A percentile compares a stretch with the other conserved stretches of the same genome.
Evolutionary conservation across 176 grass and related monocot genomes (phyloP).

Genomic region (Luzula sylvatica): DNA sequence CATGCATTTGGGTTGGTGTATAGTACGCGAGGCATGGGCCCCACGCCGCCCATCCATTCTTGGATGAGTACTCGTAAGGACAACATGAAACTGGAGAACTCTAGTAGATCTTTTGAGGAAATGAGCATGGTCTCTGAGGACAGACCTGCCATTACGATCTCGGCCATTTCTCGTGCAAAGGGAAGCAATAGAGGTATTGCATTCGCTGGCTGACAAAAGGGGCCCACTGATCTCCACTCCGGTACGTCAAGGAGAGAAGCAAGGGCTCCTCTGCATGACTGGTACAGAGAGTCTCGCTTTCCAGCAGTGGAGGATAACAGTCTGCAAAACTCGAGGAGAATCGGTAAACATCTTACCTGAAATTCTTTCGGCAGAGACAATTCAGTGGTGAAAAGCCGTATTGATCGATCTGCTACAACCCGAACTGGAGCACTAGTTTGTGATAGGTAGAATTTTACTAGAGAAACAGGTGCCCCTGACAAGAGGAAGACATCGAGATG

Average conservation of each 20-base stretch:
- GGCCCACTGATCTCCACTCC: conserved; percentile 1
- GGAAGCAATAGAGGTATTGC: conserved; percentile 54
- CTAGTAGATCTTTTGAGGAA: conserved; percentile 32
- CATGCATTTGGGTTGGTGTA: conserved; percentile 20
- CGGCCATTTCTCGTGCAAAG: conserved; percentile 48
- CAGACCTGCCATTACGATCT: conserved; percentile 35
- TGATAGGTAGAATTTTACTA: conserved; percentile 72
- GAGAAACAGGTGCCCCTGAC: conserved; percentile 37
- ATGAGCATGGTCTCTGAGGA: conserved; percentile 40
- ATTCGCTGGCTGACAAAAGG: conserved; percentile 25
- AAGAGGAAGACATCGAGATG: conserved; percentile 61
- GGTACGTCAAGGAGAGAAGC: conserved; percentile 36
- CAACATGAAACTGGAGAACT: conserved; percentile 70
- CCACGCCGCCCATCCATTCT: conserved; percentile 25
- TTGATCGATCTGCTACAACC: conserved; percentile 34
- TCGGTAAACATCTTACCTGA: conserved; percentile 26
- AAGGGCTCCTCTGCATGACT: conserved; percentile 39
- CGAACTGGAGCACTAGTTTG: not conserved
- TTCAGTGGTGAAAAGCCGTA: conserved; percentile 40
- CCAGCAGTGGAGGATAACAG: conserved; percentile 35
- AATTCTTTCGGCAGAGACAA: conserved; percentile 25
- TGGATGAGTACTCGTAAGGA: conserved; percentile 37
- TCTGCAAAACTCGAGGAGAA: conserved; percentile 62
- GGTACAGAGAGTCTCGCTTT: conserved; percentile 44
- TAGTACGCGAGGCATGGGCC: conserved; percentile 31